Evolutionary conservation across 257 asterid species (phyloP), one percentile per base, ranked within the genome.

Genomic region (Mitragyna speciosa): DNA sequence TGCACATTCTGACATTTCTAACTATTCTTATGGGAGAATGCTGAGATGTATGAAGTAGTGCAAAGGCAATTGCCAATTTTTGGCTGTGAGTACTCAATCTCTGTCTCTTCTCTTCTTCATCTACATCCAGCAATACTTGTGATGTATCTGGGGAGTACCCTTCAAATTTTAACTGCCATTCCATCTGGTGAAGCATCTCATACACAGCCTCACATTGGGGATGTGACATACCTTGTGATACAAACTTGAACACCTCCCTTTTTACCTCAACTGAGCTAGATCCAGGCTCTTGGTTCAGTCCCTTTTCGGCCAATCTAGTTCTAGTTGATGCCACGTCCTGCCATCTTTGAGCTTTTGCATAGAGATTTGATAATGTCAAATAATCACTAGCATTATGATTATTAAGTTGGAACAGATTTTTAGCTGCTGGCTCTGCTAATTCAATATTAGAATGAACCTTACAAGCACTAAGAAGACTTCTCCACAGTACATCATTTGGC

Each of bases 181-280:
- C 97, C 96, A 94, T 94, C 58, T 94, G 97, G 83, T 87, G 92
- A 72, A 94, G 84, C 97, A 93, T 94, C 66, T 94, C 97, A 19
- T 87, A 76, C 24, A 93, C 89, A 45, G 81, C 87, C 1, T 75
- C 73, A 65, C 84, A 79, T 22, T 77, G 83, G 31, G 97, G 90
- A 81, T 81, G 84, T 12, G 89, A 70, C 75, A 0, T 83, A 70
- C 87, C 98, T 47, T 89, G 87, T 7, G 98, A 91, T 14, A 87
- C 88, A 51, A 94, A 94, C 83, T 76, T 93, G 79, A 89, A 89
- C 63, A 81, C 64, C 83, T 91, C 81, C 73, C 89, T 79, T 80
- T 83, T 80, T 78, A 89, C 88, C 84, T 85, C 94, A 11, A 94
- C 93, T 24, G 73, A 56, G 87, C 97, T 86, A 8, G 88, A 87